These are phyloP conservation scores for Xylaria sp. DNA, from an alignment of 2,329 filamentous ascomycete genomes.

Conservation along the genomic window DNA sequence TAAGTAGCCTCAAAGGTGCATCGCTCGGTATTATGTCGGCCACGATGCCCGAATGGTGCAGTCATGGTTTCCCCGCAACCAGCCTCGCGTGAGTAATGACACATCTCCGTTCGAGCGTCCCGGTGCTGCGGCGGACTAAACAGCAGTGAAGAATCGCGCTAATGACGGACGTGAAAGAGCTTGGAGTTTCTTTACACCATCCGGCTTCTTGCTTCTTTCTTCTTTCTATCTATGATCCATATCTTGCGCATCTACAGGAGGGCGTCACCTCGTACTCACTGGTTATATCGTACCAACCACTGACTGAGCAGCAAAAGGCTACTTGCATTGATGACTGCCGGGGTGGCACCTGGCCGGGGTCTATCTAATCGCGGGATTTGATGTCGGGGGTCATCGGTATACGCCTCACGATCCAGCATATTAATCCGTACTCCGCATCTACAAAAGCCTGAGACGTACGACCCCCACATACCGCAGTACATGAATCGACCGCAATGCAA, in stretches of 20 bases:
- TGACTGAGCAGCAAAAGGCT: neutral
- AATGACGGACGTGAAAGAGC: neutral
- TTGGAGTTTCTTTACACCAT: neutral
- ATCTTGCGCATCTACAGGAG: neutral
- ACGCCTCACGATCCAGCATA: neutral
- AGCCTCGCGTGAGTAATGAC: neutral
- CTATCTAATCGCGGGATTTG: neutral
- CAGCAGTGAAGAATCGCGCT: neutral
- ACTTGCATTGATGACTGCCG: neutral
- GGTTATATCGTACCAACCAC: neutral
- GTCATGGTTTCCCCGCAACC: constrained; percentile 23
- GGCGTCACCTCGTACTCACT: constrained; percentile 1
- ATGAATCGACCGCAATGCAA: constrained; percentile 12
- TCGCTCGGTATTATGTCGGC: neutral
- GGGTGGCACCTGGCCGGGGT: neutral
- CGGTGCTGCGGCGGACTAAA: neutral
- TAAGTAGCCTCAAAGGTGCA: neutral
- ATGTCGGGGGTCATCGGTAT: neutral
- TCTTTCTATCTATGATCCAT: neutral
- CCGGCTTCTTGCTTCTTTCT: neutral
- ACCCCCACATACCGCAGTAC: constrained; percentile 9
- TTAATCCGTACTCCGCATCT: neutral
- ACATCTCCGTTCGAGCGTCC: neutral
- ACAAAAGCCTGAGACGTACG: neutral
- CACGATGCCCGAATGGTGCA: constrained; percentile 14